These are phyloP conservation scores for Moesziomyces sp. DNA, from an alignment of 1,284 basidiomycete species.

Conservation along the genomic window DNA sequence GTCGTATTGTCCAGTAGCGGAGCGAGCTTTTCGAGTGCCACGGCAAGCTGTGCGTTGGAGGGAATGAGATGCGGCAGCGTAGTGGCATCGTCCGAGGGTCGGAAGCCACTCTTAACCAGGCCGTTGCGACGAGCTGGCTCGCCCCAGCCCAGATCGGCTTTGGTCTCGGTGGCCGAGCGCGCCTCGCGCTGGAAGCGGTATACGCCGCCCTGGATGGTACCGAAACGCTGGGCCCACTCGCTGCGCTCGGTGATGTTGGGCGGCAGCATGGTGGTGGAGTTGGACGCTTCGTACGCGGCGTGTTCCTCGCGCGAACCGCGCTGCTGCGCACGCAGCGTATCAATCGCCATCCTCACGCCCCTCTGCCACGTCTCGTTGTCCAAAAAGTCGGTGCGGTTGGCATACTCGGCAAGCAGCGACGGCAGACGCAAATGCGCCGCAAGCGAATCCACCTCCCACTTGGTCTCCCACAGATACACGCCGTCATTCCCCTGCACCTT, in stretches of 20 bases:
- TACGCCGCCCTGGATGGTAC: conserved; percentile 40
- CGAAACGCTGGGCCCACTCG: conserved; percentile 45
- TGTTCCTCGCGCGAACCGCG: conserved; percentile 40
- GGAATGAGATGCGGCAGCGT: conserved; percentile 55
- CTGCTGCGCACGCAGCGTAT: conserved; percentile 46
- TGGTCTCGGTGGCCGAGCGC: conserved; percentile 48
- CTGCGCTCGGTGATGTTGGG: conserved; percentile 23
- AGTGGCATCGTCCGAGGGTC: conserved; percentile 56
- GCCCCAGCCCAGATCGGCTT: conserved; percentile 52
- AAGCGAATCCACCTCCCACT: conserved; percentile 58
- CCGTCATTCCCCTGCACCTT: conserved; percentile 60
- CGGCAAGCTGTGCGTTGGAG: conserved; percentile 47
- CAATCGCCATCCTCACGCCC: conserved; percentile 43
- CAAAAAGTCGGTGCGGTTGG: conserved; percentile 37
- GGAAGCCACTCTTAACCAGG: conserved; percentile 55
- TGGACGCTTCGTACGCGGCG: conserved; percentile 21
- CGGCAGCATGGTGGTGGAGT: conserved; percentile 19
- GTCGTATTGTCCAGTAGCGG: conserved; percentile 14
- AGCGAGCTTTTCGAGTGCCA: conserved; percentile 33
- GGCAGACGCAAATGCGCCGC: conserved; percentile 35
- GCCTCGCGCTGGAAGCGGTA: conserved; percentile 54
- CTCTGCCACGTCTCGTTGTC: conserved; percentile 40
- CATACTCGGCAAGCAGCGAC: conserved; percentile 33
- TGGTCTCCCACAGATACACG: conserved; percentile 59
- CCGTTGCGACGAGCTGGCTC: conserved; percentile 43